A percentile compares a stretch with the other conserved stretches of the same genome.
Conservation (phyloP, 768 basidiomycete genomes). For the Tulasnella sp. region DNA sequence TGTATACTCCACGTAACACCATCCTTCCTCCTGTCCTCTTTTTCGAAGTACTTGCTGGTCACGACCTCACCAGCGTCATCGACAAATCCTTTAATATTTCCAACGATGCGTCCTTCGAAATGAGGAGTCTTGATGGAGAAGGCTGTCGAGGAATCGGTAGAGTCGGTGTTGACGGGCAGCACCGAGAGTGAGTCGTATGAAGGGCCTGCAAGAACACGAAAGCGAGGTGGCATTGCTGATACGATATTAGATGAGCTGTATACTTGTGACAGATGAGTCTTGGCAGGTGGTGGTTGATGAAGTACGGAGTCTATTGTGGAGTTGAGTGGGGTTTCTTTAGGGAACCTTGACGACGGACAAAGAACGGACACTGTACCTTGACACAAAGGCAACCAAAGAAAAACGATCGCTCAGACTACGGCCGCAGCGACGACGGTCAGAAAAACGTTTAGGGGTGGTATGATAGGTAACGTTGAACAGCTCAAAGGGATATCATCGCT, state of each 20-base stretch:
- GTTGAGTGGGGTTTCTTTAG: neutral
- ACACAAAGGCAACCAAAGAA: neutral
- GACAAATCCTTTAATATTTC: slow-evolving; percentile 76
- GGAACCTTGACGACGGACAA: slow-evolving; percentile 1
- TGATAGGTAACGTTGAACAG: neutral
- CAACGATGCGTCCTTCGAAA: slow-evolving; percentile 76
- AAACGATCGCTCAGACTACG: neutral
- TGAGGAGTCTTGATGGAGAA: slow-evolving; percentile 55
- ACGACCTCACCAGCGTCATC: slow-evolving; percentile 55
- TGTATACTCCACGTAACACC: slow-evolving; percentile 92
- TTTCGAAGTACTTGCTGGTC: slow-evolving; percentile 72
- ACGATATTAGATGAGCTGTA: neutral
- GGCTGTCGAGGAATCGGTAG: slow-evolving; percentile 45
- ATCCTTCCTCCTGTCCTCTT: slow-evolving; percentile 45
- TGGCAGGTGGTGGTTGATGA: neutral
- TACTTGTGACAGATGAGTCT: neutral
- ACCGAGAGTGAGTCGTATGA: slow-evolving; percentile 57
- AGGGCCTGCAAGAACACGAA: slow-evolving; percentile 75
- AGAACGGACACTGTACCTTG: neutral
- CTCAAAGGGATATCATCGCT: neutral
- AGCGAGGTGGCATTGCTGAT: slow-evolving; percentile 51
- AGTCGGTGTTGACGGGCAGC: slow-evolving; percentile 71
- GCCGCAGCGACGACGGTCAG: neutral
- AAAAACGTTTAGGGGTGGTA: neutral
- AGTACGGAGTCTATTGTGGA: neutral